phyloP scores from a whole-genome alignment of 2,329 filamentous ascomycete species.

The Sporothrix euskadiensis region DNA sequence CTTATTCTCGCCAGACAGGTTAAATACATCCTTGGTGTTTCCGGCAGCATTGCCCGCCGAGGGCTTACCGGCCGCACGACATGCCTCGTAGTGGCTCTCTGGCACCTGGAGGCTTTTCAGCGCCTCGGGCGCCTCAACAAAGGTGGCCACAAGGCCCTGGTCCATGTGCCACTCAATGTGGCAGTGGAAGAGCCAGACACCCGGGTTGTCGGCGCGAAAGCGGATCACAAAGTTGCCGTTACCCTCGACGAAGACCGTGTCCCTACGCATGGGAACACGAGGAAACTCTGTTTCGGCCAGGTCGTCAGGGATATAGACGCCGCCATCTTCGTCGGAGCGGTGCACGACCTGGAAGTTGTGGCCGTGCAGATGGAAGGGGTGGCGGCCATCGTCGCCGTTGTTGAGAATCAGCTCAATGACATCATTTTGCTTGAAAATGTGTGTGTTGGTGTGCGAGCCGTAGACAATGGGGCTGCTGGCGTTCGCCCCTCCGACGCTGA shows the following conservation, averaged over 20 bases:
- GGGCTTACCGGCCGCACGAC: conserved; percentile 41
- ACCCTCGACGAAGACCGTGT: conserved; percentile 42
- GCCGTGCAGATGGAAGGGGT: conserved; percentile 34
- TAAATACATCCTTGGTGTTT: conserved; percentile 33
- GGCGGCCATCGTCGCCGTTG: conserved; percentile 32
- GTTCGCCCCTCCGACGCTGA: conserved; percentile 60
- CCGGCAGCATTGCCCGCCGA: conserved; percentile 37
- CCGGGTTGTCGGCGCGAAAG: conserved; percentile 52
- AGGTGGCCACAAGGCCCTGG: conserved; percentile 48
- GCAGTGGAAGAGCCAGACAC: conserved; percentile 51
- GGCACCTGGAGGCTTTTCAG: conserved; percentile 58
- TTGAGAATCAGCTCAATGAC: conserved; percentile 69
- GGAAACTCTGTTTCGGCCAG: conserved; percentile 40
- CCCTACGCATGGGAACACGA: conserved; percentile 60
- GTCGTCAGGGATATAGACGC: conserved; percentile 52
- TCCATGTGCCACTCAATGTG: conserved; percentile 60
- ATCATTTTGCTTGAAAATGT: conserved; percentile 66
- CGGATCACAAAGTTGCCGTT: conserved; percentile 52
- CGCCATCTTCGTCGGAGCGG: conserved; percentile 58
- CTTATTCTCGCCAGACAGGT: conserved; percentile 35
- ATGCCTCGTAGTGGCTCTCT: conserved; percentile 56
- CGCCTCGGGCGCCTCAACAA: conserved; percentile 49
- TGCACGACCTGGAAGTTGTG: conserved; percentile 49
- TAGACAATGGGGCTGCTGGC: conserved; percentile 63
- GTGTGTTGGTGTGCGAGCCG: conserved; percentile 63